Conservation (phyloP, 257 asterid species). For the Nicotiana sylvestris region DNA sequence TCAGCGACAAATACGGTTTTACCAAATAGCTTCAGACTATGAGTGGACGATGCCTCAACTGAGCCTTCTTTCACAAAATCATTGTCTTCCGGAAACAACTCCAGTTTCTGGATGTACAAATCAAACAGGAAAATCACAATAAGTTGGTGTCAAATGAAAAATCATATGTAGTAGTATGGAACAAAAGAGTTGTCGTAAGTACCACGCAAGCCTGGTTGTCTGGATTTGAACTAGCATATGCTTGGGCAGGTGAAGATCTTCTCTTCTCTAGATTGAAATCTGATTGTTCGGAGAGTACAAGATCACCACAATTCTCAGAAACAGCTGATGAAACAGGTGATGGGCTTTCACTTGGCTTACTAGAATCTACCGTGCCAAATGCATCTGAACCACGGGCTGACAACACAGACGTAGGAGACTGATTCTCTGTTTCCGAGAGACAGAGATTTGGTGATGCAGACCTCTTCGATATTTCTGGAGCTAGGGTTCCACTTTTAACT, state of each 20-base stretch:
- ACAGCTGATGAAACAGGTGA: constrained; percentile 49
- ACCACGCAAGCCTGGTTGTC: constrained; percentile 49
- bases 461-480: constrained; percentile 29
- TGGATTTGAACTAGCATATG: constrained; percentile 33
- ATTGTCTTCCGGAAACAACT: constrained; percentile 33
- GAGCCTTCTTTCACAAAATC: constrained; percentile 36
- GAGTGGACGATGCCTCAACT: constrained; percentile 38
- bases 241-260: constrained; percentile 22
- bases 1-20: constrained; percentile 56
- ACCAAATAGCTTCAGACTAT: constrained; percentile 75
- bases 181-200: constrained; percentile 20
- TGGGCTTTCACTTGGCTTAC: constrained; percentile 31
- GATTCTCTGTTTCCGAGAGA: constrained; percentile 39
- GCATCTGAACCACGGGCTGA: constrained; percentile 60
- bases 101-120: constrained; percentile 42
- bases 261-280: constrained; percentile 31
- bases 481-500: constrained; percentile 17
- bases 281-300: constrained; percentile 25
- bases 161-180: background rate
- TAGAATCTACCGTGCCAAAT: constrained; percentile 30
- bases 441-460: constrained; percentile 26
- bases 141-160: constrained; percentile 20
- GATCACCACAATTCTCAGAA: constrained; percentile 18
- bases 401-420: constrained; percentile 72
- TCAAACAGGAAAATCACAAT: constrained; percentile 16